Base-by-base conservation (phyloP, 805 yeast genomes). In the Saccharomycopsis amapae region DNA sequence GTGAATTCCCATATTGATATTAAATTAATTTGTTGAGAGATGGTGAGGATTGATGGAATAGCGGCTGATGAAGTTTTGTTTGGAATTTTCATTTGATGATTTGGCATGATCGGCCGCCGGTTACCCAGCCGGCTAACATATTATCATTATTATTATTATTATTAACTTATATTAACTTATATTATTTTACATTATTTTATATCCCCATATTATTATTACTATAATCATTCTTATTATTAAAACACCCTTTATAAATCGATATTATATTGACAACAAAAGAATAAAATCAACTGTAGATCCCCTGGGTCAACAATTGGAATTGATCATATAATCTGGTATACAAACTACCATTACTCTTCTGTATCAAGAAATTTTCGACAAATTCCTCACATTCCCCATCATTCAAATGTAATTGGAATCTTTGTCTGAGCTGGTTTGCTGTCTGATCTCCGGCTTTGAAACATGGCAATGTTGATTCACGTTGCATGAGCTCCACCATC, bases 301-400 rank as follows among this genome's bases (percentile, higher is more conserved):
- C 98, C 66, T 93, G 98, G 0, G 97, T 89, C 40, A 88, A 66
- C 62, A 93, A 68, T 64, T 93, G 98, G 67, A 85, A 93, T 61
- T 90, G 97, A 61, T 93, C 98, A 59, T 93, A 93, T 26, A 93
- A 68, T 54, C 96, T 71, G 1, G 98, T 93, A 66, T 88, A 93
- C 53, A 85, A 74, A 58, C 93, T 86, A 10, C 95, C 94, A 48
- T 83, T 57, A 56, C 96, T 85, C 63, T 84, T 89, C 32, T 77
- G 84, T 24, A 93, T 81, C 55, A 93, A 66, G 2, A 72, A 66
- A 48, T 68, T 76, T 46, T 87, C 97, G 15, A 93, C 96, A 62
- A 83, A 89, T 1, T 66, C 65, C 53, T 83, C 94, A 41, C 79
- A 72, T 42, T 85, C 94, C 6, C 70, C 65, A 35, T 87, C 96